Evolutionary conservation across 345 rosid genomes (phyloP).

Genomic region (Syzygium grande): DNA sequence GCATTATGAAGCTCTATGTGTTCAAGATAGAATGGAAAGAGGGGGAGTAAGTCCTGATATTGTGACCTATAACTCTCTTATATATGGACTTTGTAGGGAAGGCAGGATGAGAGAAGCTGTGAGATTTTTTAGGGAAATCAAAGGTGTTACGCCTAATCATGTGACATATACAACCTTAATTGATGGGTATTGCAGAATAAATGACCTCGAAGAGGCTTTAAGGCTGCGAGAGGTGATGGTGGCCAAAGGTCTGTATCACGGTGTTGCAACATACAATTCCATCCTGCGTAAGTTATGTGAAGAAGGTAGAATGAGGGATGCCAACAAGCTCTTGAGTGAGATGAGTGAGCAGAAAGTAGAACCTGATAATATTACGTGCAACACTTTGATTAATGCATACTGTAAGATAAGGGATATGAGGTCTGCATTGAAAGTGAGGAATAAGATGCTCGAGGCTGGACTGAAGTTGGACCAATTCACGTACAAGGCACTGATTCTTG

Average conservation of each 20-base stretch:
- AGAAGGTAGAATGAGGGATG: constrained; percentile 78
- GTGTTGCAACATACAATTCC: constrained; percentile 69
- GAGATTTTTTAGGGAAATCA: constrained; percentile 64
- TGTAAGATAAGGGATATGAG: constrained; percentile 73
- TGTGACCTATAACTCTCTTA: constrained; percentile 71
- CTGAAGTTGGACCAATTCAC: constrained; percentile 58
- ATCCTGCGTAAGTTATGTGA: constrained; percentile 72
- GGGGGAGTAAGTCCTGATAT: constrained; percentile 65
- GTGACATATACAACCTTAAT: constrained; percentile 81
- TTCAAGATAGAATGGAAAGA: constrained; percentile 85
- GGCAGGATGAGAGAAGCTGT: constrained; percentile 93
- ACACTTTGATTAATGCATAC: constrained; percentile 83
- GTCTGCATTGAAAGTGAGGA: constrained; percentile 81
- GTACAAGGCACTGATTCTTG: constrained; percentile 72
- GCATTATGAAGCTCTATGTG: constrained; percentile 82
- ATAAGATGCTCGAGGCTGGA: constrained; percentile 74
- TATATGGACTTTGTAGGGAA: constrained; percentile 70
- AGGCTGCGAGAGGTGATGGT: constrained; percentile 65
- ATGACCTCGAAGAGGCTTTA: constrained; percentile 72
- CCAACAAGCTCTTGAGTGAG: constrained; percentile 65
- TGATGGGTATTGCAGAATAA: constrained; percentile 78
- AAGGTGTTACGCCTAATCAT: constrained; percentile 45
- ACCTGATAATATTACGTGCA: constrained; percentile 85
- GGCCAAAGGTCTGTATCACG: constrained; percentile 58
- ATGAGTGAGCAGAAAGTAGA: constrained; percentile 67